phyloP scores from a whole-genome alignment of 257 asterid species.

The Jaltomata sinuosa region DNA sequence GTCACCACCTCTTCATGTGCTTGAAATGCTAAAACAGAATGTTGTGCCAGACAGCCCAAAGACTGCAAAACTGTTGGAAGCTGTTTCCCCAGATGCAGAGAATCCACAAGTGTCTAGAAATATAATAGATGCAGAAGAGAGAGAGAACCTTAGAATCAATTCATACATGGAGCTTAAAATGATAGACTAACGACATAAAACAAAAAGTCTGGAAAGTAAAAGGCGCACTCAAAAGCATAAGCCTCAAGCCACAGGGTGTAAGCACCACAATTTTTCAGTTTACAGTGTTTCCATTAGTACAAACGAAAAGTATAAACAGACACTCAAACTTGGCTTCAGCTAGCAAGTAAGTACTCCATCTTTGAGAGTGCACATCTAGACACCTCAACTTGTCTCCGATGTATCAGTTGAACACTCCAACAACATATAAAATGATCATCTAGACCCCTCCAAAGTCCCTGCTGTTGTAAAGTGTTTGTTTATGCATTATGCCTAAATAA shows the following conservation, averaged over 20 bases:
- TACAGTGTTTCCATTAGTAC: background rate
- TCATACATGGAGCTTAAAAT: background rate
- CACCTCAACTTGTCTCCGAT: no score
- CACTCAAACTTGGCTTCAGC: no score
- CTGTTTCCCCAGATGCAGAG: conserved; percentile 44
- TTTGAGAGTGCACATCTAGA: no score
- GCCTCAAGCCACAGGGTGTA: background rate
- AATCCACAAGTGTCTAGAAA: conserved; percentile 53
- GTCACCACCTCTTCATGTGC: conserved; percentile 48
- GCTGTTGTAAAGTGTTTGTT: no score
- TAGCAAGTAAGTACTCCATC: no score
- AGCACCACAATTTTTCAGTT: background rate
- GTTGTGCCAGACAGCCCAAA: conserved; percentile 76
- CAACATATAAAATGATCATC: no score
- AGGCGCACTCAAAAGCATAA: background rate
- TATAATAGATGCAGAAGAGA: conserved; percentile 1
- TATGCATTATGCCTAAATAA: background rate
- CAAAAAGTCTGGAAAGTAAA: background rate
- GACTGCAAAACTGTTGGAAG: conserved; percentile 73
- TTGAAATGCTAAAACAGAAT: conserved; percentile 50
- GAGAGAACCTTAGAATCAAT: background rate
- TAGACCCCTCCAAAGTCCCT: no score
- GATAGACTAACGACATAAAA: background rate
- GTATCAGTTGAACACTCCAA: no score
- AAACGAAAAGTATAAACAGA: background rate